phyloP scores from a whole-genome alignment of 148 eudicot species.

The Rhododendron simsii region DNA sequence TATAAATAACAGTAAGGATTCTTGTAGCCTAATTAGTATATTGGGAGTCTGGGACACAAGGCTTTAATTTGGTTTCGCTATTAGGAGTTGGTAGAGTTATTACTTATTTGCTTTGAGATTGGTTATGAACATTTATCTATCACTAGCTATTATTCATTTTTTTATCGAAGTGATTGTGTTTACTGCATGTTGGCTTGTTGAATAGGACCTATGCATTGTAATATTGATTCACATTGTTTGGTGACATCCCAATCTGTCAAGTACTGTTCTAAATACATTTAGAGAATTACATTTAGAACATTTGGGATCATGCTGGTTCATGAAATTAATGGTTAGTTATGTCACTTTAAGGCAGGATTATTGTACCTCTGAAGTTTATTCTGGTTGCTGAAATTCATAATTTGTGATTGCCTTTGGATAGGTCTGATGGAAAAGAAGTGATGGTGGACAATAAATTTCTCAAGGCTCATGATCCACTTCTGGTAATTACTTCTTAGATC shows the following conservation, averaged over 20 bases:
- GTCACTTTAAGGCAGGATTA: background rate
- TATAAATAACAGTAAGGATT: background rate
- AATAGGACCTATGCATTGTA: background rate
- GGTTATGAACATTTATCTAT: conserved; percentile 1
- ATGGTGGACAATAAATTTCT: conserved; percentile 80
- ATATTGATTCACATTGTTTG: background rate
- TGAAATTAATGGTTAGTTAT: background rate
- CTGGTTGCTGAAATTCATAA: background rate
- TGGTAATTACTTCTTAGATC: conserved; percentile 41
- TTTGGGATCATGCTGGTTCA: background rate
- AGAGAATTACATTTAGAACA: background rate
- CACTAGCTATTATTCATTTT: background rate
- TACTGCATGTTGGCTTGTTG: background rate
- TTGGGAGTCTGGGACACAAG: background rate
- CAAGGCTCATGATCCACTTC: conserved; percentile 70
- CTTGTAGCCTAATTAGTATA: background rate
- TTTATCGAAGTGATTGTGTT: background rate
- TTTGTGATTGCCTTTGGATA: conserved; percentile 24
- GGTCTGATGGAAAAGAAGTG: conserved; percentile 87
- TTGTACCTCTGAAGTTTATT: background rate
- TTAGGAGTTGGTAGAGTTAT: background rate
- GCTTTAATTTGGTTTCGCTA: background rate
- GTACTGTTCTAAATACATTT: background rate
- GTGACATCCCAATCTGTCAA: background rate
- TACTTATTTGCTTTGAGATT: background rate